Evolutionary conservation across 768 basidiomycete species (phyloP).

Genomic region (Antrodiella citrinella): DNA sequence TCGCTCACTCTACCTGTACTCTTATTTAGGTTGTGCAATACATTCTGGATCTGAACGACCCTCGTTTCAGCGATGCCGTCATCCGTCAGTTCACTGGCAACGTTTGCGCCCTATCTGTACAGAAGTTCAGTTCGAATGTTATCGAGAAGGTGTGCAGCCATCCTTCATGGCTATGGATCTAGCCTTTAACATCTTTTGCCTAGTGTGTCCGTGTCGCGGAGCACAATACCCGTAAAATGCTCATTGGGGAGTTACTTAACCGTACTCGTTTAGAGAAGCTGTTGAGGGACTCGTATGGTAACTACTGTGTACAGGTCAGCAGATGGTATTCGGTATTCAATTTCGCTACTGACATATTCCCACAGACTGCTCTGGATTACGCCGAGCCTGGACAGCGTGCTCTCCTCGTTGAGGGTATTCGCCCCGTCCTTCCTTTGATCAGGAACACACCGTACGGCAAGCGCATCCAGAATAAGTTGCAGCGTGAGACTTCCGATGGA

Average conservation of each 20-base stretch:
- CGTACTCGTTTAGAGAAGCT: constrained; percentile 93
- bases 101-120: constrained; percentile 93
- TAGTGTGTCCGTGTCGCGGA: constrained; percentile 92
- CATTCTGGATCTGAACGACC: constrained; percentile 96
- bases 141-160: constrained; percentile 72
- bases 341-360: constrained; percentile 15
- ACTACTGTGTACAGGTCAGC: constrained; percentile 85
- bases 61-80: constrained; percentile 94
- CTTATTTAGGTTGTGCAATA: constrained; percentile 84
- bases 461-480: constrained; percentile 96
- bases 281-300: constrained; percentile 92
- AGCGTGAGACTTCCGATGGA: constrained; percentile 63
- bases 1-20: too few relatives aligned
- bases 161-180: neutral
- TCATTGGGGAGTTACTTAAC: constrained; percentile 93
- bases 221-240: constrained; percentile 84
- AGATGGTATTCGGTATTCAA: constrained; percentile 8
- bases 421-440: constrained; percentile 96
- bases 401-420: constrained; percentile 92
- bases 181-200: neutral
- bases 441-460: constrained; percentile 99
- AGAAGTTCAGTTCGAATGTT: constrained; percentile 99
- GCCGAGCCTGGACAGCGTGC: constrained; percentile 91
- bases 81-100: constrained; percentile 98
- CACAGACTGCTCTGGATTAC: constrained; percentile 92